A percentile compares a stretch with the other conserved stretches of the same genome.
These are phyloP conservation scores for Leccinum subrobustum DNA, from an alignment of 1,284 basidiomycete genomes.

Conservation along the genomic window DNA sequence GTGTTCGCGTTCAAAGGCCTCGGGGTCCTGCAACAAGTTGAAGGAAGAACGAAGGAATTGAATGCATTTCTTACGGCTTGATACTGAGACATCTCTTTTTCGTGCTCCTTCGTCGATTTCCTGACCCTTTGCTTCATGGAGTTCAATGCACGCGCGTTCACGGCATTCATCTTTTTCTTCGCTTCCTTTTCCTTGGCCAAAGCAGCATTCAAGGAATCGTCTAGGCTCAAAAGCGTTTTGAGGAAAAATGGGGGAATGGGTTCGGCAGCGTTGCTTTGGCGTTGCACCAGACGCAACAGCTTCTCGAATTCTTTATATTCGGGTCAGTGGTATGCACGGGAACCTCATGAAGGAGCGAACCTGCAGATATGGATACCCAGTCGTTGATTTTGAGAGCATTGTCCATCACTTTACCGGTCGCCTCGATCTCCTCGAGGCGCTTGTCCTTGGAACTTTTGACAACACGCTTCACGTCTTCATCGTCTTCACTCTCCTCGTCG, in stretches of 20 bases:
- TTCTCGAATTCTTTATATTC: slow-evolving; percentile 87
- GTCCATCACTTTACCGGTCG: slow-evolving; percentile 86
- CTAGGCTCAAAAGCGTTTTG: slow-evolving; percentile 75
- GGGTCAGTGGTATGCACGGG: slow-evolving; percentile 6
- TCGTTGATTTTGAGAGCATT: slow-evolving; percentile 97
- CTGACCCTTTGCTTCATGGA: slow-evolving; percentile 97
- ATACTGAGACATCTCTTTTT: slow-evolving; percentile 78
- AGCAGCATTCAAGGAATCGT: slow-evolving; percentile 73
- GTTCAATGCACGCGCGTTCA: slow-evolving; percentile 91
- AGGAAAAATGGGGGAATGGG: slow-evolving; percentile 89
- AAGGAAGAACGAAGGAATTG: background rate
- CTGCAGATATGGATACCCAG: slow-evolving; percentile 91
- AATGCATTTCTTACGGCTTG: slow-evolving; percentile 59
- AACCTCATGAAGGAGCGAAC: slow-evolving; percentile 40
- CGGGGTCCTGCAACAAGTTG: slow-evolving; percentile 67
- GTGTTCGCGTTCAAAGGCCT: slow-evolving; percentile 83
- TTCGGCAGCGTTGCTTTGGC: slow-evolving; percentile 85
- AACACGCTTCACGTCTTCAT: slow-evolving; percentile 68
- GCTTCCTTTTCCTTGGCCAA: slow-evolving; percentile 87
- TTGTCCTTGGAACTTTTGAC: slow-evolving; percentile 88
- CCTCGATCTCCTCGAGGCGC: slow-evolving; percentile 86
- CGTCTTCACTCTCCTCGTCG: slow-evolving; percentile 67
- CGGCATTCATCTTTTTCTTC: slow-evolving; percentile 96
- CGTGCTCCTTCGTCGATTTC: slow-evolving; percentile 89
- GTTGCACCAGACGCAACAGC: slow-evolving; percentile 85